Evolutionary conservation across 2,329 filamentous ascomycete genomes (phyloP).

Genomic region (Paracoccidioides brasiliensis): DNA sequence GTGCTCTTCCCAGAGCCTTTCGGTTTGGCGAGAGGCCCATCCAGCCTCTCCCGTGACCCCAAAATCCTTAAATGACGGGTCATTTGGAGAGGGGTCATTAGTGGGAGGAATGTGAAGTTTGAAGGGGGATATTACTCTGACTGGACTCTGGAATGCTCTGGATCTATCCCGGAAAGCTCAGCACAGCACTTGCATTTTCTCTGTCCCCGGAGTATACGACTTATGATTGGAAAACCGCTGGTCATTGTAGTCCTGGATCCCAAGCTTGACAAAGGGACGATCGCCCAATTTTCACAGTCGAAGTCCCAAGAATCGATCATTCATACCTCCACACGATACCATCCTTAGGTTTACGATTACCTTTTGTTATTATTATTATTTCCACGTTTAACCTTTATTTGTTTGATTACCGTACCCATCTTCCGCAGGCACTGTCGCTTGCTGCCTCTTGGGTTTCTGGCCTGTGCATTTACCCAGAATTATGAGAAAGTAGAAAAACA

Average conservation of each 20-base stretch:
- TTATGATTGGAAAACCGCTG: conserved; percentile 2
- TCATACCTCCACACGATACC: not conserved
- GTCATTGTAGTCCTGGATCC: not conserved
- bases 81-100: conserved; percentile 1
- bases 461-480: conserved; percentile 3
- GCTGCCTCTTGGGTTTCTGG: not conserved
- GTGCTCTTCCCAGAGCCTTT: conserved; percentile 1
- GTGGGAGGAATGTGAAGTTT: not conserved
- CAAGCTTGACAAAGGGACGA: conserved; percentile 5
- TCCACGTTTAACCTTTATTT: not conserved
- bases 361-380: conserved; percentile 1
- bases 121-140: not conserved
- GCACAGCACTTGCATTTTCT: not conserved
- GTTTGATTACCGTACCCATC: not conserved
- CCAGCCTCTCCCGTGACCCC: conserved; percentile 17
- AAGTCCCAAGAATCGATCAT: not conserved
- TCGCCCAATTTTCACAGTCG: conserved; percentile 2
- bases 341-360: not conserved
- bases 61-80: conserved; percentile 9
- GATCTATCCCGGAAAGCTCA: not conserved
- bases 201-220: not conserved
- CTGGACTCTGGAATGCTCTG: conserved; percentile 3
- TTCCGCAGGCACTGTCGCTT: not conserved
- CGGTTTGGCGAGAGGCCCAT: conserved; percentile 19
- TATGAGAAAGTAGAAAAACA: conserved; percentile 4